A percentile compares a stretch with the other conserved stretches of the same genome.
Evolutionary conservation across 73 alveolate species (phyloP).

Genomic region (Paraurostyla sp.): DNA sequence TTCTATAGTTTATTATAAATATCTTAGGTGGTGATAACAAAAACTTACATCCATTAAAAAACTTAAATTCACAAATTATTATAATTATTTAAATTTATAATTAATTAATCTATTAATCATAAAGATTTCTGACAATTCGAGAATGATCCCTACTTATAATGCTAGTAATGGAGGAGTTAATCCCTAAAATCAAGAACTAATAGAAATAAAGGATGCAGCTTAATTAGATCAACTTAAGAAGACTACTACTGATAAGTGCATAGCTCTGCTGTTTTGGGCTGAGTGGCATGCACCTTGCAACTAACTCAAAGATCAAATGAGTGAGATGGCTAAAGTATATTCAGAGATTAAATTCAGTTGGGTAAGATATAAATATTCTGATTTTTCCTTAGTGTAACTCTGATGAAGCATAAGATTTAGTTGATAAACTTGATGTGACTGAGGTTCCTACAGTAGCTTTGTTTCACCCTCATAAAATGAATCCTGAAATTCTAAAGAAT

Average conservation of each 20-base stretch:
- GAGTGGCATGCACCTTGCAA: constrained; percentile 76
- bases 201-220: background rate
- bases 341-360: constrained; percentile 7
- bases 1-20: background rate
- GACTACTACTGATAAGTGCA: constrained; percentile 44
- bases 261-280: constrained; percentile 69
- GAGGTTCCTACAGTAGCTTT: constrained; percentile 64
- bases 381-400: constrained; percentile 49
- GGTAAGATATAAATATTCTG: constrained; percentile 19
- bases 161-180: background rate
- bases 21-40: background rate
- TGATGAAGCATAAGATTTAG: constrained; percentile 53
- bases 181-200: background rate
- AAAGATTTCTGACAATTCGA: no score
- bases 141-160: background rate
- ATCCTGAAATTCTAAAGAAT: background rate
- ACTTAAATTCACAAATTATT: no score
- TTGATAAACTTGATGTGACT: constrained; percentile 47
- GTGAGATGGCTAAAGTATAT: constrained; percentile 17
- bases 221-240: background rate
- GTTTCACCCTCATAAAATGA: constrained; percentile 67
- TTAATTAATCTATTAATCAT: no score
- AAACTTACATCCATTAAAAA: no score
- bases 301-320: constrained; percentile 30
- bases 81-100: no score